Evolutionary conservation across 495 filamentous ascomycete species (phyloP).

Genomic region (Hypoxylon subgilvum): DNA sequence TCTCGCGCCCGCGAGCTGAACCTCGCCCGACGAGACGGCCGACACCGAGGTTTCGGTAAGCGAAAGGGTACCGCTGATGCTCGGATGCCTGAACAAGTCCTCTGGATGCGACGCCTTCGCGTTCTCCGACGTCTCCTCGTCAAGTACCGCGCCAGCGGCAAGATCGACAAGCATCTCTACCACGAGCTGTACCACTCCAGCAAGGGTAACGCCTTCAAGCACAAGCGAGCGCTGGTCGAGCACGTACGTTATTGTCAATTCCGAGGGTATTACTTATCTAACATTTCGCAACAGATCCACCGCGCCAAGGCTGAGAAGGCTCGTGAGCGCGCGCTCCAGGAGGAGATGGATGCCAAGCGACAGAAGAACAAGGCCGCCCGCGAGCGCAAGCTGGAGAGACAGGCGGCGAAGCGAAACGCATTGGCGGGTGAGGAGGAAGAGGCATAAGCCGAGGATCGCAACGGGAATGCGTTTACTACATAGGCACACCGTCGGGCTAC

Average conservation of each 20-base stretch:
- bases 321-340: conserved; percentile 91
- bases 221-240: conserved; percentile 99
- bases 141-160: conserved; percentile 98
- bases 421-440: conserved; percentile 70
- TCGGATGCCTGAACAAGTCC: conserved; percentile 97
- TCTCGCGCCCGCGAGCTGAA: conserved; percentile 89
- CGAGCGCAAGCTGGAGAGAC: conserved; percentile 91
- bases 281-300: conserved; percentile 76
- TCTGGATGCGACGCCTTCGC: conserved; percentile 99
- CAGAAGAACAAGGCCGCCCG: conserved; percentile 99
- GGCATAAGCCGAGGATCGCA: conserved; percentile 55
- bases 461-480: conserved; percentile 43
- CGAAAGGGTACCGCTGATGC: conserved; percentile 99
- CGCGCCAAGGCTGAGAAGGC: conserved; percentile 98
- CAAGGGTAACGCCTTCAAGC: conserved; percentile 99
- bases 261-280: conserved; percentile 28
- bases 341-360: conserved; percentile 99
- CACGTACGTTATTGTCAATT: conserved; percentile 75
- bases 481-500: conserved; percentile 42
- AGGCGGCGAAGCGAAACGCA: conserved; percentile 85
- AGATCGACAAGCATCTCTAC: conserved; percentile 99
- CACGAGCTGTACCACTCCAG: conserved; percentile 98
- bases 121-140: conserved; percentile 97
- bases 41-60: conserved; percentile 99
- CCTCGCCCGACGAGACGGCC: conserved; percentile 85